Evolutionary conservation across 225 moss, liverwort and hornwort species (phyloP), one percentile per base, ranked within the genome.

Genomic region (Neckera pumila): DNA sequence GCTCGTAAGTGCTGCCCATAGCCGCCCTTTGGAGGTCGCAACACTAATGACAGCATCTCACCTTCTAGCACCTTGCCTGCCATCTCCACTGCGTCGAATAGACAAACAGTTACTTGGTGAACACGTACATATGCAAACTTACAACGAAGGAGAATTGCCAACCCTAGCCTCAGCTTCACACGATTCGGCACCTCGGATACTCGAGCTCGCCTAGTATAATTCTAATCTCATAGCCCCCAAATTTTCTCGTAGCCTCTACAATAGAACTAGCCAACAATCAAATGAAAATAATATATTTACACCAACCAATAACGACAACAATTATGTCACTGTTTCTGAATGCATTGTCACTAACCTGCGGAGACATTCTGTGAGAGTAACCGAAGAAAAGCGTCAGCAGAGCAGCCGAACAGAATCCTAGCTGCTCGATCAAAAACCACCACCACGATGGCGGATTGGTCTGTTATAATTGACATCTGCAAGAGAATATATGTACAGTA

Each of bases 401-500:
- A 51, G 87, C 92, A 94, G 63, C 84, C 91, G 60, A 94, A 88
- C 42, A 94, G 84, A 75, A 40, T 85, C 85, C 86, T 84, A 14
- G 94, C 94, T 76, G 92, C 92, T 87, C 92, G 89, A 90, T 94
- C 94, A 75, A 94, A 94, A 64, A 91, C 87, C 86, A 94, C 93
- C 83, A 94, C 94, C 85, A 91, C 84, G 65, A 88, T 81, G 33
- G 92, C 92, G 42, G 88, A 89, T n/a, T 91, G 79, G 59, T 91
- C 90, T 53, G 90, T 94, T 80, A 89, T 91, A 75, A 93, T 90
- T 38, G 92, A 94, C 61, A 94, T 90, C 92, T 94, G 90, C 90
- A 57, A 49, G n/a, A 84, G 91, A 30, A 89, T 86, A 83, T 7
- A 33, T 69, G 56, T n/a, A 51, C 60, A 58, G 16, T 53, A 53